These are phyloP conservation scores for Sordariomycetes sp. DNA, from an alignment of 2,329 filamentous ascomycete genomes.

Conservation along the genomic window DNA sequence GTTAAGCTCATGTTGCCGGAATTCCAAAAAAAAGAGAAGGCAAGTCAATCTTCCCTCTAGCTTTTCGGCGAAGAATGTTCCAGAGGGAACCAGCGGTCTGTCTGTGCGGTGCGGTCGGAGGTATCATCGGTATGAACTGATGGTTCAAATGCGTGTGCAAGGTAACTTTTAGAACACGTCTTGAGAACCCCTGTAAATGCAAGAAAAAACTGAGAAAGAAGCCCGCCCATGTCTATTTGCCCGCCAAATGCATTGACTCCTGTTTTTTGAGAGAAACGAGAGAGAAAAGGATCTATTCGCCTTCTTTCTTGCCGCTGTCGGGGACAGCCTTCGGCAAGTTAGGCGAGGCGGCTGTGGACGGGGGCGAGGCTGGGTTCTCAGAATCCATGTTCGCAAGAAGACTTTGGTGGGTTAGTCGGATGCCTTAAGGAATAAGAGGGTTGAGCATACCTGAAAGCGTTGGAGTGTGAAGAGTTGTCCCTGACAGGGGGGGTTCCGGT, in stretches of 20 bases:
- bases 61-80: not conserved
- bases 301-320: conserved; percentile 45
- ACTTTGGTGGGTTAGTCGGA: conserved; percentile 21
- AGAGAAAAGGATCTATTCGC: conserved; percentile 25
- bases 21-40: too few relatives aligned
- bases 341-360: conserved; percentile 58
- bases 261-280: conserved; percentile 15
- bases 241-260: conserved; percentile 37
- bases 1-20: too few relatives aligned
- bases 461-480: conserved; percentile 57
- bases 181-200: conserved; percentile 39
- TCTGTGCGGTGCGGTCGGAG: too few relatives aligned
- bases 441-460: conserved; percentile 82
- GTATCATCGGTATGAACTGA: too few relatives aligned
- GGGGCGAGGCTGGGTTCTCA: conserved; percentile 59
- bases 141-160: conserved; percentile 33
- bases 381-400: conserved; percentile 52
- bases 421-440: not conserved
- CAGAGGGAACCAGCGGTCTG: not conserved
- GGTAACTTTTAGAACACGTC: conserved; percentile 32
- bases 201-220: conserved; percentile 21
- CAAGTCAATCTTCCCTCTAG: too few relatives aligned
- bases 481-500: conserved; percentile 72
- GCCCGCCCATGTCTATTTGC: conserved; percentile 38
- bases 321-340: conserved; percentile 53